phyloP scores from a whole-genome alignment of 352 stramenopile species.

The Thraustochytrium sp. region DNA sequence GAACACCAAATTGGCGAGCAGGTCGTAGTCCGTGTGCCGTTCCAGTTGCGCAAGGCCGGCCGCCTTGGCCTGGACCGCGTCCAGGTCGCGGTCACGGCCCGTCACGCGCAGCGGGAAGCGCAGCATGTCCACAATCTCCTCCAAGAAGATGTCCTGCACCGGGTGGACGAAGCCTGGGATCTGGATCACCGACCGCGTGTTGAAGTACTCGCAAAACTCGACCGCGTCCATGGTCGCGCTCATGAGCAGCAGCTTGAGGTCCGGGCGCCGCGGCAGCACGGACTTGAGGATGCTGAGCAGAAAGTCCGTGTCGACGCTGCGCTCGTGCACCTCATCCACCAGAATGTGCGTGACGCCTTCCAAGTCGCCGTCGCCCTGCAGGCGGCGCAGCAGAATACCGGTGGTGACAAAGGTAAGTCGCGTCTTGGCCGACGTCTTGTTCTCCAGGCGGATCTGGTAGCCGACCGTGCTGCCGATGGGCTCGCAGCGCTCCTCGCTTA shows the following conservation, averaged over 20 bases:
- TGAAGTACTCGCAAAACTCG: conserved; percentile 90
- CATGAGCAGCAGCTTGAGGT: conserved; percentile 74
- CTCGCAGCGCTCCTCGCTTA: conserved; percentile 82
- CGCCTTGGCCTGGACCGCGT: not conserved
- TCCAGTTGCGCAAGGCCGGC: not conserved
- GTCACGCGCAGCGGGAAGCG: not conserved
- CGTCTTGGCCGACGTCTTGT: conserved; percentile 50
- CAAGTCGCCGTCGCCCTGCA: conserved; percentile 74
- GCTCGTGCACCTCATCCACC: conserved; percentile 96
- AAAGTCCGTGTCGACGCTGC: conserved; percentile 93
- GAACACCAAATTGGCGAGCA: conserved; percentile 22
- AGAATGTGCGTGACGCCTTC: conserved; percentile 90
- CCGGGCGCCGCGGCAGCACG: conserved; percentile 9
- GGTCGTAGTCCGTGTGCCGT: conserved; percentile 17
- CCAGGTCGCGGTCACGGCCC: not conserved
- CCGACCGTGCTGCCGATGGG: conserved; percentile 62
- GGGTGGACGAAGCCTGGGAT: conserved; percentile 66
- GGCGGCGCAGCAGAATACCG: conserved; percentile 81
- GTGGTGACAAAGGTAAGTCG: conserved; percentile 56
- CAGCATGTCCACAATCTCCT: conserved; percentile 69
- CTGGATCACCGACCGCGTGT: conserved; percentile 29
- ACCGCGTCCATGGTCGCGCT: conserved; percentile 89
- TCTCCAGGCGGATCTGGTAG: conserved; percentile 76
- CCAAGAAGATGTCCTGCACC: conserved; percentile 90
- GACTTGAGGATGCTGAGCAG: conserved; percentile 81